Conservation (phyloP, 2,329 filamentous ascomycete species). For the Penicillium sp. region DNA sequence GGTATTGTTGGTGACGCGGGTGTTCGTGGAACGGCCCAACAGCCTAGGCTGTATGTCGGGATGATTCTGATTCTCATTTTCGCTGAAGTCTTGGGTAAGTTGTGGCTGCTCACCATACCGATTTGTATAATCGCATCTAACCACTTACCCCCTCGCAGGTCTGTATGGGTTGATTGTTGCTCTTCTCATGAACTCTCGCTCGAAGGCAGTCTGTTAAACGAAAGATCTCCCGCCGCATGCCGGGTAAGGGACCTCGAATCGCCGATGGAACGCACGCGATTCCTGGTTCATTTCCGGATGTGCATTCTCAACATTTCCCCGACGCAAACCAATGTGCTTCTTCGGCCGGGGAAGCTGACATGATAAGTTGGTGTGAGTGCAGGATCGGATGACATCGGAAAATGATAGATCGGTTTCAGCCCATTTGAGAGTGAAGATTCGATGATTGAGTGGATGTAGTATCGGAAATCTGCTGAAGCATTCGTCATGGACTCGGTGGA, state of each 20-base stretch:
- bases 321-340: constrained; percentile 1
- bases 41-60: constrained; percentile 69
- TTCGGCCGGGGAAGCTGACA: constrained; percentile 5
- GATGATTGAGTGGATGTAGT: constrained; percentile 18
- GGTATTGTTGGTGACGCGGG: constrained; percentile 63
- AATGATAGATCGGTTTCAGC: constrained; percentile 17
- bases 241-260: constrained; percentile 9
- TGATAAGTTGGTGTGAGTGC: constrained; percentile 10
- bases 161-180: constrained; percentile 98
- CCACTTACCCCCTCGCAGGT: constrained; percentile 48
- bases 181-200: constrained; percentile 98
- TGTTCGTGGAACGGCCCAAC: constrained; percentile 46
- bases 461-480: constrained; percentile 7
- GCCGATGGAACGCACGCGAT: constrained; percentile 7
- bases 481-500: constrained; percentile 12
- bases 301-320: constrained; percentile 5
- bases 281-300: constrained; percentile 5
- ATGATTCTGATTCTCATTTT: constrained; percentile 99
- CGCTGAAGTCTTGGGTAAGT: constrained; percentile 90
- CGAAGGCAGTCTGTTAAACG: constrained; percentile 54
- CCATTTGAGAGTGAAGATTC: constrained; percentile 11
- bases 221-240: constrained; percentile 8
- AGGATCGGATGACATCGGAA: constrained; percentile 14
- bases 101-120: not conserved
- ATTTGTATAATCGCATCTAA: constrained; percentile 21